Evolutionary conservation across 768 basidiomycete genomes (phyloP).

Genomic region (Sutorius australiensis): DNA sequence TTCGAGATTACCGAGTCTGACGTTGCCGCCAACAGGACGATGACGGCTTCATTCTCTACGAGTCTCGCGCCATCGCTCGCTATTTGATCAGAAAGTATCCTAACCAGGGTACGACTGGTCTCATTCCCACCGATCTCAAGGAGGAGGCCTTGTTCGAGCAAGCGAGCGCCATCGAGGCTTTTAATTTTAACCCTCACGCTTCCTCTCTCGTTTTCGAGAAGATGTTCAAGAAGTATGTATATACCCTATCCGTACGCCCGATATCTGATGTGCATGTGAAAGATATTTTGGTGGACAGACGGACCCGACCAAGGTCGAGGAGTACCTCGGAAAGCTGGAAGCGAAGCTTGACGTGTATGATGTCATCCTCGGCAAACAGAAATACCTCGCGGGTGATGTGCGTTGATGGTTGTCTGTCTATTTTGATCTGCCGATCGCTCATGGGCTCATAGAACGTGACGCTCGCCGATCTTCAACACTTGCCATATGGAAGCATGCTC

Average conservation of each 20-base stretch:
- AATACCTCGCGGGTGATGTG: constrained; percentile 56
- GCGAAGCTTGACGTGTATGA: constrained; percentile 51
- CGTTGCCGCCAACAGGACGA: constrained; percentile 40
- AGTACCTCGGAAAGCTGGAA: constrained; percentile 18
- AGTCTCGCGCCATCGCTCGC: constrained; percentile 57
- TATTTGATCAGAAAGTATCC: constrained; percentile 57
- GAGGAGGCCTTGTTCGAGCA: constrained; percentile 32
- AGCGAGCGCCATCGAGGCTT: constrained; percentile 43
- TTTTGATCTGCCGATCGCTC: neutral
- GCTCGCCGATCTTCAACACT: constrained; percentile 56
- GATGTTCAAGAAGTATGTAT: constrained; percentile 47
- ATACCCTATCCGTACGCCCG: neutral
- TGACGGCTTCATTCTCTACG: constrained; percentile 60
- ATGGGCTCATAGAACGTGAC: constrained; percentile 38
- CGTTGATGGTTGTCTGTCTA: constrained; percentile 6
- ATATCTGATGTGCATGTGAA: neutral
- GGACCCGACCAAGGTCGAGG: constrained; percentile 20
- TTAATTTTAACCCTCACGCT: constrained; percentile 47
- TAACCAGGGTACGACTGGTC: constrained; percentile 41
- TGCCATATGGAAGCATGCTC: constrained; percentile 42
- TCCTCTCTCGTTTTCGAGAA: constrained; percentile 43
- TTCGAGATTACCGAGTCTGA: too few relatives aligned
- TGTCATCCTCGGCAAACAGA: constrained; percentile 47
- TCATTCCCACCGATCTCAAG: constrained; percentile 45
- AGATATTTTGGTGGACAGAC: constrained; percentile 20